Evolutionary conservation across 129 eudicot species (phyloP).

Genomic region (Scalesia atractyloides): DNA sequence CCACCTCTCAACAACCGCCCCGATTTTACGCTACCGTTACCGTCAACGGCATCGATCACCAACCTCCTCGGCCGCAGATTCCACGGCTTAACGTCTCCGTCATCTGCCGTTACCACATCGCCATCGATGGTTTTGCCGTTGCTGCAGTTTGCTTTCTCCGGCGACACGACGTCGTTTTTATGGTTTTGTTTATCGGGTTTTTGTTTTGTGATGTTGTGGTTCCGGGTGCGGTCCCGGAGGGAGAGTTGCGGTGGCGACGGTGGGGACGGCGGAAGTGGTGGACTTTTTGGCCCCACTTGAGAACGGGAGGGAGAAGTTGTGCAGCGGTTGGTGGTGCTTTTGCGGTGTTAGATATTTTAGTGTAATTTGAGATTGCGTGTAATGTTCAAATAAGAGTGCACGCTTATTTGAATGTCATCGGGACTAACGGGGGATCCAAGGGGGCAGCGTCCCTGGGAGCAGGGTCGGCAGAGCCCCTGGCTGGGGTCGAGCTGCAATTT

Average conservation of each 20-base stretch:
- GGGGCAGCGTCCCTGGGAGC: too few species aligned
- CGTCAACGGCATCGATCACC: background rate
- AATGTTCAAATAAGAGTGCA: too few species aligned
- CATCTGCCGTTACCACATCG: constrained; percentile 6
- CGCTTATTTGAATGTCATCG: too few species aligned
- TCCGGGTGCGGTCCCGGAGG: background rate
- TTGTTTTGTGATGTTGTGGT: background rate
- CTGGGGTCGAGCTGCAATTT: too few species aligned
- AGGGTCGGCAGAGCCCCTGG: too few species aligned
- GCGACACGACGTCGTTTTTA: background rate
- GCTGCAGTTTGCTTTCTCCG: background rate
- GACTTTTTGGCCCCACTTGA: constrained; percentile 49
- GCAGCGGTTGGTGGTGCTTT: constrained; percentile 35
- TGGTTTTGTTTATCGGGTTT: background rate
- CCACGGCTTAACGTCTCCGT: constrained; percentile 50
- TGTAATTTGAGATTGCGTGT: too few species aligned
- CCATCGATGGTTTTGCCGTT: constrained; percentile 10
- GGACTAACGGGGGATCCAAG: too few species aligned
- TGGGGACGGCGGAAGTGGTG: constrained; percentile 19
- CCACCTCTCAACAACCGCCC: constrained; percentile 28
- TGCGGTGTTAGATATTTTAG: too few species aligned
- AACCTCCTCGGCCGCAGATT: constrained; percentile 52
- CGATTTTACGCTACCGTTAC: constrained; percentile 16
- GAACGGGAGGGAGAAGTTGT: constrained; percentile 38
- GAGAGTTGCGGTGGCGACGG: constrained; percentile 22